A percentile compares a stretch with the other conserved stretches of the same genome.
Conservation (phyloP, 306 rosid genomes). For the Coriaria nepalensis region DNA sequence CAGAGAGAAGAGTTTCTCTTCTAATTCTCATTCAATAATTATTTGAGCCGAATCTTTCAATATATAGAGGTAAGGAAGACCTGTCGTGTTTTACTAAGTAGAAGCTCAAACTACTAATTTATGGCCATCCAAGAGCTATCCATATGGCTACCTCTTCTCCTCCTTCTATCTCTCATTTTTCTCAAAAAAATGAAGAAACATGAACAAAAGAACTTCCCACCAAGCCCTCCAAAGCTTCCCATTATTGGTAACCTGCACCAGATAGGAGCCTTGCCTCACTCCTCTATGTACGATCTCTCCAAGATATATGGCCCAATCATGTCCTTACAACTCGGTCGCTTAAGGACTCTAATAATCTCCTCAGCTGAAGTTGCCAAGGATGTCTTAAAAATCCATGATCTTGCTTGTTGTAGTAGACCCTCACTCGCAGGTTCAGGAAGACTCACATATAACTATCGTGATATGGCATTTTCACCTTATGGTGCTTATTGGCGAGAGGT, state of each 20-base stretch:
- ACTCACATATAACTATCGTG: constrained; percentile 18
- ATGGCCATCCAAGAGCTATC: too few relatives aligned
- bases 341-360: constrained; percentile 9
- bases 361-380: constrained; percentile 16
- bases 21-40: too few relatives aligned
- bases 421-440: neutral
- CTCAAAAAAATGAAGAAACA: too few relatives aligned
- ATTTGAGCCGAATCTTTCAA: too few relatives aligned
- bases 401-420: constrained; percentile 21
- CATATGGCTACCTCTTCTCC: too few relatives aligned
- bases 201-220: constrained; percentile 1
- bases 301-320: constrained; percentile 38
- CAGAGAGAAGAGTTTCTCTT: too few relatives aligned
- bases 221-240: constrained; percentile 43
- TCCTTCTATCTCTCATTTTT: too few relatives aligned
- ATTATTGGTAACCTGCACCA: constrained; percentile 46
- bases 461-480: constrained; percentile 21
- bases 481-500: constrained; percentile 19
- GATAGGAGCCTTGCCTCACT: constrained; percentile 16
- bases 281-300: constrained; percentile 23
- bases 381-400: constrained; percentile 18
- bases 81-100: too few relatives aligned
- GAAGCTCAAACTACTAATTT: too few relatives aligned
- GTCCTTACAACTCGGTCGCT: constrained; percentile 21
- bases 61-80: too few relatives aligned